These are phyloP conservation scores for Glutinoglossum americanum DNA, from an alignment of 495 filamentous ascomycete genomes.

Conservation along the genomic window DNA sequence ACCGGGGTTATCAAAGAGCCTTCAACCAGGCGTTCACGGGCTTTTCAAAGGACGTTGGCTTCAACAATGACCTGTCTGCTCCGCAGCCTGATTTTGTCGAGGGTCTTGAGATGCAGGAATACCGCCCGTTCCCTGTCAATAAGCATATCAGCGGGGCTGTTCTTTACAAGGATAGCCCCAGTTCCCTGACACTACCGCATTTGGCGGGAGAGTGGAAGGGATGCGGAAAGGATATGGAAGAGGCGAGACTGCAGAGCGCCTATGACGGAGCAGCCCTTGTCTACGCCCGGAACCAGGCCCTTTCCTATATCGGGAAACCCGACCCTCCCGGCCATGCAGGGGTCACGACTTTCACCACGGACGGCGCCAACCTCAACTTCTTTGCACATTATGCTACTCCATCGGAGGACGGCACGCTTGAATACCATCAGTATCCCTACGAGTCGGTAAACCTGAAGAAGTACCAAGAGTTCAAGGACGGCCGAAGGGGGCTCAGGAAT, in stretches of 20 bases:
- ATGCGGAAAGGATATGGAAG: constrained; percentile 8
- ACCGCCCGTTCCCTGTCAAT: constrained; percentile 13
- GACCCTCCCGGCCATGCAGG: constrained; percentile 13
- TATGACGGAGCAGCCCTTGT: constrained; percentile 17
- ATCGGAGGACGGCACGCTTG: constrained; percentile 10
- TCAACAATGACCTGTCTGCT: neutral
- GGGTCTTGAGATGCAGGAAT: constrained; percentile 11
- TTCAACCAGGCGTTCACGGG: neutral
- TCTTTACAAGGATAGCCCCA: constrained; percentile 12
- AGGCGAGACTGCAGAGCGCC: constrained; percentile 11
- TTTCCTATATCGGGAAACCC: constrained; percentile 7
- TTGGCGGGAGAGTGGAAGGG: constrained; percentile 19
- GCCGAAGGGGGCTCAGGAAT: constrained; percentile 12
- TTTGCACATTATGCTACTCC: constrained; percentile 16
- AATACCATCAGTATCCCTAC: constrained; percentile 16
- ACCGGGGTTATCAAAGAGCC: neutral
- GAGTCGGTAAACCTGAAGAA: constrained; percentile 8
- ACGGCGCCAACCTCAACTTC: constrained; percentile 15
- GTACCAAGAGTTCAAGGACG: constrained; percentile 8
- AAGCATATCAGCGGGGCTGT: constrained; percentile 13
- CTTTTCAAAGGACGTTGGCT: neutral
- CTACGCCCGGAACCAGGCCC: constrained; percentile 14
- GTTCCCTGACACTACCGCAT: constrained; percentile 14
- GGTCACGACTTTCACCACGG: constrained; percentile 17
- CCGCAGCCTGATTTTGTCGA: constrained; percentile 16